Percentiles rank a stretch among this genome's conserved stretches.
phyloP scores from a whole-genome alignment of 306 rosid species.

The Astragalus membranaceus region DNA sequence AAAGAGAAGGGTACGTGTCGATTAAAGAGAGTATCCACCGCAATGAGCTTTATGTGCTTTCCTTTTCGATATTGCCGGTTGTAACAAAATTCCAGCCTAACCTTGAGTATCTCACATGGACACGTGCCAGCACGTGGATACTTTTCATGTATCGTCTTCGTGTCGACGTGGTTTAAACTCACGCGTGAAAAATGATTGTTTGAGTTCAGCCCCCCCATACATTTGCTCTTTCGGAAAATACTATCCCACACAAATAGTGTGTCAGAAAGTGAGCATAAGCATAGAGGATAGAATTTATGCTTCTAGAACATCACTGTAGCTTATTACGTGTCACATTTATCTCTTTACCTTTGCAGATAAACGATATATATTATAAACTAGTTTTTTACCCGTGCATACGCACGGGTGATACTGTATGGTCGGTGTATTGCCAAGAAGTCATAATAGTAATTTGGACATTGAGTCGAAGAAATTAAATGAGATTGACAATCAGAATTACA shows the following conservation, averaged over 20 bases:
- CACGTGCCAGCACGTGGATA: constrained; percentile 48
- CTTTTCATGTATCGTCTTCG: constrained; percentile 3
- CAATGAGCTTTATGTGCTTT: background rate
- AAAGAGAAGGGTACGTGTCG: constrained; percentile 30
- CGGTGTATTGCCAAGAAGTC: too few species aligned
- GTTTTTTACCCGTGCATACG: too few species aligned
- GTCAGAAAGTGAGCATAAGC: background rate
- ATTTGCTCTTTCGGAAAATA: background rate
- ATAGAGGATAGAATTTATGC: background rate
- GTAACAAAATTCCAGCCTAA: constrained; percentile 58
- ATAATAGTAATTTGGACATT: too few species aligned
- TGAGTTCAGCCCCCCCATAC: background rate
- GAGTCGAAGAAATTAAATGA: too few species aligned
- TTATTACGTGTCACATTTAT: constrained; percentile 21
- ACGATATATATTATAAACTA: too few species aligned
- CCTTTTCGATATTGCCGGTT: constrained; percentile 8
- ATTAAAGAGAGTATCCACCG: background rate
- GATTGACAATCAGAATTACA: too few species aligned
- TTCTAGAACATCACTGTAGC: background rate
- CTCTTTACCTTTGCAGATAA: background rate
- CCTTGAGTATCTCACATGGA: constrained; percentile 35
- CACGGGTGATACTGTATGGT: too few species aligned
- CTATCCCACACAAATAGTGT: background rate
- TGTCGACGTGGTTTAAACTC: constrained; percentile 46
- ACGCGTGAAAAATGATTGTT: constrained; percentile 39